Base-by-base conservation (phyloP, 495 filamentous ascomycete genomes). In the Lophium mytilinum region DNA sequence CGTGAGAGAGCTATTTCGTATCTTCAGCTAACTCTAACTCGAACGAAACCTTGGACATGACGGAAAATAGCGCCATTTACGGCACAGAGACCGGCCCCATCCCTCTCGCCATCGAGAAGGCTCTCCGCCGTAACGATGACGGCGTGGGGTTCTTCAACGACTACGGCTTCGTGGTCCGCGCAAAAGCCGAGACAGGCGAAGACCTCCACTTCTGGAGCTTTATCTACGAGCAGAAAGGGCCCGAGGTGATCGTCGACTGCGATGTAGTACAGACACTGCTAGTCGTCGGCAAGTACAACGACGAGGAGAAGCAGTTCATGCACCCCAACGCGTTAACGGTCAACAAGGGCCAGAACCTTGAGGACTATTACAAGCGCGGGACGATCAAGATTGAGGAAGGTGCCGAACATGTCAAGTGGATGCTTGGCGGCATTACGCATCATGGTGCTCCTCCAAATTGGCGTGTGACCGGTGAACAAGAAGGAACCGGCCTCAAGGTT, bases 341-440 rank as follows among this genome's bases (percentile, higher is more conserved):
- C 12, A 47, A 47, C n/a, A 47, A 47, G 18, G 43, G 43, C 43
- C 43, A 47, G 43, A 21, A 47, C 43, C 15, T 47, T 47, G 43
- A 47, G n/a, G 43, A 47, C 18, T 47, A 47, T n/a, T 19, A 15
- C 43, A 15, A 15, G 43, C 43, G n/a, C 14, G 43, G 43, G n/a
- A 18, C 43, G 43, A n/a, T 47, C 1, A 15, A 47, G 10, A 47
- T 47, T 10, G 9, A 47, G 43, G 43, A 47, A 10, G 18, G 21
- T 11, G 43, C 10, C 3, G 43, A 47, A 3, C 9, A 15, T 10
- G 43, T 47, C 10, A 19, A 11, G 14, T 47, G 43, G 43, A 19
- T 18, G 18, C 43, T 47, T 10, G 43, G 18, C 43, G 43, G 43
- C 12, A n/a, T 11, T 3, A 47, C 21, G n/a, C 43, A 47, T 21